Evolutionary conservation across 2,329 filamentous ascomycete genomes (phyloP).

Genomic region (Chaetothyriales sp.): DNA sequence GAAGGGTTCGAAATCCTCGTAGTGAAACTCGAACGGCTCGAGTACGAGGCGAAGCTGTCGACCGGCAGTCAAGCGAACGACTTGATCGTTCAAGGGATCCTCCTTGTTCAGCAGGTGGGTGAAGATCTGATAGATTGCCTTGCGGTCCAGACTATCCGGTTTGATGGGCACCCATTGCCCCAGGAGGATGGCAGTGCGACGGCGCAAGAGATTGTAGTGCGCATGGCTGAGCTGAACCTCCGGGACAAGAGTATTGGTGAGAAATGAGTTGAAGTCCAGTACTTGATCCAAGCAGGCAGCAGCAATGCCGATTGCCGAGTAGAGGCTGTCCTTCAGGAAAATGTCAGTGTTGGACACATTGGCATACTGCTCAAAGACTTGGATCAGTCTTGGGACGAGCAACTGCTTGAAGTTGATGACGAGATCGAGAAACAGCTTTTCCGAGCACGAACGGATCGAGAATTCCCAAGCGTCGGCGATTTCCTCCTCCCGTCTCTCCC

Average conservation of each 20-base stretch:
- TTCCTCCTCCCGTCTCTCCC: slow-evolving; percentile 80
- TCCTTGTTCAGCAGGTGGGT: slow-evolving; percentile 65
- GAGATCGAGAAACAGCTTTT: slow-evolving; percentile 85
- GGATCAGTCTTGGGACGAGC: slow-evolving; percentile 61
- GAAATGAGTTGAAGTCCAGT: slow-evolving; percentile 70
- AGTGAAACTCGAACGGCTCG: slow-evolving; percentile 69
- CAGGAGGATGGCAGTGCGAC: slow-evolving; percentile 75
- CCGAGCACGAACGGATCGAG: slow-evolving; percentile 78
- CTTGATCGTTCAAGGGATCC: slow-evolving; percentile 71
- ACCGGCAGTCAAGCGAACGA: slow-evolving; percentile 82
- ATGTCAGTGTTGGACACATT: slow-evolving; percentile 53
- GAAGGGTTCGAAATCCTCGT: slow-evolving; percentile 60
- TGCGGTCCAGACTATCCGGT: slow-evolving; percentile 49
- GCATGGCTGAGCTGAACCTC: slow-evolving; percentile 58
- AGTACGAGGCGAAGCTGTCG: slow-evolving; percentile 66
- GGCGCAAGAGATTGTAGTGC: slow-evolving; percentile 66
- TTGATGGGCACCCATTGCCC: slow-evolving; percentile 80
- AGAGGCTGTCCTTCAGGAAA: slow-evolving; percentile 81
- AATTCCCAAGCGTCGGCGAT: slow-evolving; percentile 80
- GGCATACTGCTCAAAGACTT: slow-evolving; percentile 67
- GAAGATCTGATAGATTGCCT: slow-evolving; percentile 72
- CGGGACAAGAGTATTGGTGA: slow-evolving; percentile 57
- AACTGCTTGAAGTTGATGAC: slow-evolving; percentile 76
- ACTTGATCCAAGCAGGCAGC: slow-evolving; percentile 58
- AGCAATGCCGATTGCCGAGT: slow-evolving; percentile 78